A percentile compares a stretch with the other conserved stretches of the same genome.
These are phyloP conservation scores for Monascus ruber DNA, from an alignment of 2,329 filamentous ascomycete species.

Conservation along the genomic window DNA sequence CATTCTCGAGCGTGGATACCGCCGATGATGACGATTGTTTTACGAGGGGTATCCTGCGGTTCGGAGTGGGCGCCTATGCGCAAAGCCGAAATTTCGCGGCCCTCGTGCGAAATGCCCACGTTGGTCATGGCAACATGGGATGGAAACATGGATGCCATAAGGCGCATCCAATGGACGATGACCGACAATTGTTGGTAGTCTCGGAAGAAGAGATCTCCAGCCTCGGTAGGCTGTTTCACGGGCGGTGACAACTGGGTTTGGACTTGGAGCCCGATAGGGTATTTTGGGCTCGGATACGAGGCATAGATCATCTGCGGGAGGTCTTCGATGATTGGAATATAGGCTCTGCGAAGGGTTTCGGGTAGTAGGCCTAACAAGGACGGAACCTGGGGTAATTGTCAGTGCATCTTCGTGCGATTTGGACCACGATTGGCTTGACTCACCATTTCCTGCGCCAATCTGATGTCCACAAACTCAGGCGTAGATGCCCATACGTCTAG, in stretches of 20 bases:
- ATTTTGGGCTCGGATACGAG: slow-evolving; percentile 51
- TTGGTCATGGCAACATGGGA: slow-evolving; percentile 61
- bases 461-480: slow-evolving; percentile 71
- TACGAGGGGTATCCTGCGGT: slow-evolving; percentile 41
- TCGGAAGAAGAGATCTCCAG: slow-evolving; percentile 68
- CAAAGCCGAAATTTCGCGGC: slow-evolving; percentile 72
- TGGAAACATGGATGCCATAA: slow-evolving; percentile 82
- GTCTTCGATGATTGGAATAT: slow-evolving; percentile 68
- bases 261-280: slow-evolving; percentile 15
- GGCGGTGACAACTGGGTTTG: slow-evolving; percentile 19
- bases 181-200: slow-evolving; percentile 84
- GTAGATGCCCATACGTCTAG: slow-evolving; percentile 87
- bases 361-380: slow-evolving; percentile 71
- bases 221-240: slow-evolving; percentile 20
- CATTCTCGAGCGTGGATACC: slow-evolving; percentile 92
- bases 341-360: slow-evolving; percentile 55
- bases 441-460: slow-evolving; percentile 64
- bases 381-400: slow-evolving; percentile 39
- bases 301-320: slow-evolving; percentile 65
- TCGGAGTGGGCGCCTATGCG: slow-evolving; percentile 55
- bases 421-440: slow-evolving; percentile 13
- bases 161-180: slow-evolving; percentile 80
- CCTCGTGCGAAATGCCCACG: slow-evolving; percentile 79
- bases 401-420: not conserved
- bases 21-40: slow-evolving; percentile 70